These are phyloP conservation scores for Ophidiomyces ophidiicola DNA, from an alignment of 2,329 filamentous ascomycete species.

Conservation along the genomic window DNA sequence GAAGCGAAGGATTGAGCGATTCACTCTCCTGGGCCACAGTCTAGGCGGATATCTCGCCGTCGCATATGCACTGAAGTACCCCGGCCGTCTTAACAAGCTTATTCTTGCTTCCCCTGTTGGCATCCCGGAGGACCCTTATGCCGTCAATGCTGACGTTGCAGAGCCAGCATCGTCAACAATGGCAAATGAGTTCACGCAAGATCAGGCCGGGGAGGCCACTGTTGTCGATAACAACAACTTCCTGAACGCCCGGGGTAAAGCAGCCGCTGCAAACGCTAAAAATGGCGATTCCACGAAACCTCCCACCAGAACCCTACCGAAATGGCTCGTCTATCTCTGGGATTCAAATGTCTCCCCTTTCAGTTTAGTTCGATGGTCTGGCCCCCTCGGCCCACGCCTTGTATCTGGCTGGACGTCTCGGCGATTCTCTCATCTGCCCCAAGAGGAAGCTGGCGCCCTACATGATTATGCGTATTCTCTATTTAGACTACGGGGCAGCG, in stretches of 20 bases:
- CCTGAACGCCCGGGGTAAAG: constrained; percentile 38
- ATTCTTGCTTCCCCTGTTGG: constrained; percentile 91
- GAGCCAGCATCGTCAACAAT: constrained; percentile 62
- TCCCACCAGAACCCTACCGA: constrained; percentile 54
- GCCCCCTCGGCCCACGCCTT: constrained; percentile 78
- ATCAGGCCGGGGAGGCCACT: constrained; percentile 39
- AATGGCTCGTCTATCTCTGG: constrained; percentile 90
- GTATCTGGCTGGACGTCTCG: constrained; percentile 92
- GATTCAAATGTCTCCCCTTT: constrained; percentile 95
- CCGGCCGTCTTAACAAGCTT: constrained; percentile 85
- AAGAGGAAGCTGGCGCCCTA: constrained; percentile 65
- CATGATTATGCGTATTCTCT: constrained; percentile 92
- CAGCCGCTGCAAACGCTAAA: constrained; percentile 24
- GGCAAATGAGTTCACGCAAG: constrained; percentile 66
- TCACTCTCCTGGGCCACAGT: constrained; percentile 86
- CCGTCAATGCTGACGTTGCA: constrained; percentile 66
- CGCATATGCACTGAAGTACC: constrained; percentile 92
- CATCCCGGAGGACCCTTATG: constrained; percentile 87
- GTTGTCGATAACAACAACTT: constrained; percentile 43
- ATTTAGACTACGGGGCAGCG: constrained; percentile 81
- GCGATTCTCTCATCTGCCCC: constrained; percentile 77
- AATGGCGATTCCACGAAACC: constrained; percentile 27
- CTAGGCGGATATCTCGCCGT: constrained; percentile 90
- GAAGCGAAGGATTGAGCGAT: constrained; percentile 76
- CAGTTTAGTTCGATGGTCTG: constrained; percentile 73